phyloP scores from a whole-genome alignment of 768 basidiomycete genomes.

The Panaeolus cyanescens region DNA sequence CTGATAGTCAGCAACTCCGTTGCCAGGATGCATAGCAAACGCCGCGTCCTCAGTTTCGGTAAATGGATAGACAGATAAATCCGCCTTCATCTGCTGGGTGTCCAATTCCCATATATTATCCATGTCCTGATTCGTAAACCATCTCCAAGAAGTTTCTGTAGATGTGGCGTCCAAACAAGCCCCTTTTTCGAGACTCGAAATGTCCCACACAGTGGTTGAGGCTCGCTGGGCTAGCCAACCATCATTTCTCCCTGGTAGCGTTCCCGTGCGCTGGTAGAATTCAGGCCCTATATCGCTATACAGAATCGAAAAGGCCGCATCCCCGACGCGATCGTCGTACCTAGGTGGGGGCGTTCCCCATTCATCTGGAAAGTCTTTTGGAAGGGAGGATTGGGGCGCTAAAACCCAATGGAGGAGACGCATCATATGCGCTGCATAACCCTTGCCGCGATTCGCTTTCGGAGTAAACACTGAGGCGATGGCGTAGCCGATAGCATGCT shows the following conservation, averaged over 20 bases:
- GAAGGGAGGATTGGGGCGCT: conserved; percentile 17
- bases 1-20: conserved; percentile 31
- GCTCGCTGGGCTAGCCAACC: conserved; percentile 44
- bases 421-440: conserved; percentile 71
- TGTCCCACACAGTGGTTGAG: conserved; percentile 39
- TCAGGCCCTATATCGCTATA: conserved; percentile 29
- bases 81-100: conserved; percentile 33
- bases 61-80: conserved; percentile 21
- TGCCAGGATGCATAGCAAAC: conserved; percentile 22
- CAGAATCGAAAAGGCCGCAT: conserved; percentile 24
- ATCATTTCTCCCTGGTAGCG: conserved; percentile 12
- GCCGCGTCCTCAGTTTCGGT: conserved; percentile 7
- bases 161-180: not conserved
- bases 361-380: conserved; percentile 16
- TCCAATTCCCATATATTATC: conserved; percentile 40
- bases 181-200: conserved; percentile 7
- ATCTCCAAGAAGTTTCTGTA: conserved; percentile 12
- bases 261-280: not conserved
- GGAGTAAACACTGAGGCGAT: conserved; percentile 63
- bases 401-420: conserved; percentile 52
- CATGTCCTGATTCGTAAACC: conserved; percentile 32
- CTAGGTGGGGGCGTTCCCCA: conserved; percentile 25
- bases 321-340: conserved; percentile 9
- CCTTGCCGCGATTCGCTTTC: conserved; percentile 45
- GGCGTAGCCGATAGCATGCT: conserved; percentile 39